Conservation (phyloP, 306 rosid species). For the Echinosophora koreensis region DNA sequence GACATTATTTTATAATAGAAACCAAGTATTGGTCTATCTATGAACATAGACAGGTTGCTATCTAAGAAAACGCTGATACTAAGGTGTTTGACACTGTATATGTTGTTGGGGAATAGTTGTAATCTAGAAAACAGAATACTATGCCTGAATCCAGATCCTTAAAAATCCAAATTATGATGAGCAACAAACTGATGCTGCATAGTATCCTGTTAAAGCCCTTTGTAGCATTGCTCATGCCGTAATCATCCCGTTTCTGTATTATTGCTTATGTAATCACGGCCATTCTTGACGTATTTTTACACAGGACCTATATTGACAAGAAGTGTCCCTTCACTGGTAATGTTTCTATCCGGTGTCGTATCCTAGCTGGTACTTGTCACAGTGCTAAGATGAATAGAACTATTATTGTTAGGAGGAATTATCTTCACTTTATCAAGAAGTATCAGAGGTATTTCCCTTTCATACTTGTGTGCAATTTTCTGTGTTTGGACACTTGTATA, state of each 20-base stretch:
- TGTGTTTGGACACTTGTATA: background rate
- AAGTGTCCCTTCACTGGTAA: conserved; percentile 79
- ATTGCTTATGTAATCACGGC: background rate
- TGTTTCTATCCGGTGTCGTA: conserved; percentile 77
- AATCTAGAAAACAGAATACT: background rate
- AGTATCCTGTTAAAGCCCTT: background rate
- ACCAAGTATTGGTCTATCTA: too few species aligned
- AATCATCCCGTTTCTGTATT: background rate
- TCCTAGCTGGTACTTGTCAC: conserved; percentile 77
- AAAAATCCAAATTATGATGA: background rate
- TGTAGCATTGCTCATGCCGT: background rate
- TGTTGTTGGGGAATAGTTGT: background rate
- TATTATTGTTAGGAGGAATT: conserved; percentile 69
- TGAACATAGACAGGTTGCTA: too few species aligned
- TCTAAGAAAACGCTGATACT: background rate
- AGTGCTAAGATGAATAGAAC: conserved; percentile 78
- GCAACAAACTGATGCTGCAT: background rate
- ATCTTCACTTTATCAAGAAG: conserved; percentile 70
- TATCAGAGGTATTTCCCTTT: conserved; percentile 58
- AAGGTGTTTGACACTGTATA: background rate
- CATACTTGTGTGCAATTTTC: background rate
- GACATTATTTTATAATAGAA: too few species aligned
- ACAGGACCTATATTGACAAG: conserved; percentile 80
- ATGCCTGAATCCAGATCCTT: background rate
- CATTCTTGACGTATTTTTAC: too few species aligned